Percentiles rank a stretch among this genome's conserved stretches.
Evolutionary conservation across 2,329 filamentous ascomycete genomes (phyloP).

Genomic region (Xylaria sp.): DNA sequence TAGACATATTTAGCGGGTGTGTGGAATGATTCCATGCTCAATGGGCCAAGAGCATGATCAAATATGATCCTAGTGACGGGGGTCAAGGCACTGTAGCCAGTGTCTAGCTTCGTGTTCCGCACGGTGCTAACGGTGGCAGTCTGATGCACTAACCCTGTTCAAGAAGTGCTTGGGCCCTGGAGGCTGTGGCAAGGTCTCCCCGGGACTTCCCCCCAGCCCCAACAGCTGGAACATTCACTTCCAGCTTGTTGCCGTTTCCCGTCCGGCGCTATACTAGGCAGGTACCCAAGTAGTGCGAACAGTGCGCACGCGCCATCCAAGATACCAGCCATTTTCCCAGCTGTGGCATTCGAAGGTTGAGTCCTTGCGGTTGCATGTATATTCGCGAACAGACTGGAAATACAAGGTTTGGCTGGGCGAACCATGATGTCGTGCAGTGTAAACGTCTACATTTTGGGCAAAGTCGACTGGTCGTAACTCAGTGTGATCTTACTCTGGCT

Average conservation of each 20-base stretch:
- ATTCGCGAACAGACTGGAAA: neutral
- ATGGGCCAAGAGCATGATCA: slow-evolving; percentile 9
- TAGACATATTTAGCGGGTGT: slow-evolving; percentile 19
- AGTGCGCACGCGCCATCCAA: too few relatives aligned
- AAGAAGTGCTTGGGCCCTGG: neutral
- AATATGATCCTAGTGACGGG: neutral
- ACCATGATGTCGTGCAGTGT: neutral
- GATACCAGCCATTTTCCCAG: slow-evolving; percentile 4
- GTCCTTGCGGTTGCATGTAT: neutral
- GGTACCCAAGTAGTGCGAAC: neutral
- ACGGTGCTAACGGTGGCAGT: neutral
- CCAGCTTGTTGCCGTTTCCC: slow-evolving; percentile 5
- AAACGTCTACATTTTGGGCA: slow-evolving; percentile 1
- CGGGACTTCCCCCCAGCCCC: neutral
- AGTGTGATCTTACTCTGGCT: too few relatives aligned
- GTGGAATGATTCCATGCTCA: slow-evolving; percentile 18
- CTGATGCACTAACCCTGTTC: neutral
- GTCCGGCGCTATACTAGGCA: too few relatives aligned
- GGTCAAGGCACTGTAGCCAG: neutral
- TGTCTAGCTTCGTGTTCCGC: neutral
- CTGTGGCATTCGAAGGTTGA: neutral
- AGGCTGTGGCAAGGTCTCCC: neutral
- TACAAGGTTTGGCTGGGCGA: neutral
- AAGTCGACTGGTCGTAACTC: neutral
- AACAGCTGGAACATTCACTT: neutral